These are phyloP conservation scores for Sorghum bicolor DNA, from an alignment of 176 grass and related monocot species.

Conservation along the genomic window Sorghum_bicolor_NCBIv3 NC_012876.2:39086501-39087000, in stretches of 20 bases:
- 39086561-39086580: neutral
- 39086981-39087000: neutral
- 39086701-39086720: neutral
- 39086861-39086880: too few relatives aligned
- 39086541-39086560: neutral
- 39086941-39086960: neutral
- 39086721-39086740: neutral
- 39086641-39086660: neutral
- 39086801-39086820: too few relatives aligned
- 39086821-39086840: too few relatives aligned
- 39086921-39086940: neutral
- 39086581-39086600: neutral
- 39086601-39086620: neutral
- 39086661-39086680: neutral
- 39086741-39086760: neutral
- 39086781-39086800: neutral
- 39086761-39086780: conserved; percentile 4
- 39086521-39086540: neutral
- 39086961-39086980: neutral
- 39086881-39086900: too few relatives aligned
- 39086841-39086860: too few relatives aligned
- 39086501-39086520: neutral
- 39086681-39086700: neutral
- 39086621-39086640: neutral
- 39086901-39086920: too few relatives aligned